Evolutionary conservation across 305 asterid species (phyloP).

Genomic region (Fraxinus floribunda): DNA sequence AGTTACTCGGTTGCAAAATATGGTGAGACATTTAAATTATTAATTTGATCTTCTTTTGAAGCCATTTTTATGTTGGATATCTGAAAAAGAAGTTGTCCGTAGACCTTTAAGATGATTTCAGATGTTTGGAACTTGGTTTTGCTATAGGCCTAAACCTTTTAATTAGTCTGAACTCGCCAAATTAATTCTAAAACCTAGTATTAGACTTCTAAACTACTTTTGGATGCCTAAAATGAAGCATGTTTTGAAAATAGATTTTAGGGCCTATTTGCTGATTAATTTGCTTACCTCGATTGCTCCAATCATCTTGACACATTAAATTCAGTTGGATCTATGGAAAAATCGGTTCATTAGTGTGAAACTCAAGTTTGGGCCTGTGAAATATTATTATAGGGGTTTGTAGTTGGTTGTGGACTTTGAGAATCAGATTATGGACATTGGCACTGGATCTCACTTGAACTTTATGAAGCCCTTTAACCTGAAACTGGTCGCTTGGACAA

Average conservation of each 20-base stretch:
- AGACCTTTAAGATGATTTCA: neutral
- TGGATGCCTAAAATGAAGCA: neutral
- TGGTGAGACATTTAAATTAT: conserved; percentile 41
- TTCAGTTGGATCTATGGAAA: neutral
- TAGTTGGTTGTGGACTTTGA: neutral
- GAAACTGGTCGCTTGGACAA: neutral
- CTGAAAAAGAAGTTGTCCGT: neutral
- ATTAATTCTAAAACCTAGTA: neutral
- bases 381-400: neutral
- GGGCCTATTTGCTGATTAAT: neutral
- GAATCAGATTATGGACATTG: neutral
- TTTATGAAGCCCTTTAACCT: neutral
- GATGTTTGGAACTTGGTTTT: neutral
- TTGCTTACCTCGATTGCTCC: conserved; percentile 1
- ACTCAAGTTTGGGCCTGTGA: neutral
- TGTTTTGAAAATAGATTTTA: neutral
- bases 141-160: neutral
- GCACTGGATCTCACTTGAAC: neutral
- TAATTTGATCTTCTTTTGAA: conserved; percentile 14
- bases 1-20: conserved; percentile 52
- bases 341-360: neutral
- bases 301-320: neutral
- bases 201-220: neutral
- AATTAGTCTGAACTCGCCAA: neutral
- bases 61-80: neutral